Percentiles rank a stretch among this genome's conserved stretches.
phyloP scores from a whole-genome alignment of 306 rosid species.

The Abrus pulchellus region DNA sequence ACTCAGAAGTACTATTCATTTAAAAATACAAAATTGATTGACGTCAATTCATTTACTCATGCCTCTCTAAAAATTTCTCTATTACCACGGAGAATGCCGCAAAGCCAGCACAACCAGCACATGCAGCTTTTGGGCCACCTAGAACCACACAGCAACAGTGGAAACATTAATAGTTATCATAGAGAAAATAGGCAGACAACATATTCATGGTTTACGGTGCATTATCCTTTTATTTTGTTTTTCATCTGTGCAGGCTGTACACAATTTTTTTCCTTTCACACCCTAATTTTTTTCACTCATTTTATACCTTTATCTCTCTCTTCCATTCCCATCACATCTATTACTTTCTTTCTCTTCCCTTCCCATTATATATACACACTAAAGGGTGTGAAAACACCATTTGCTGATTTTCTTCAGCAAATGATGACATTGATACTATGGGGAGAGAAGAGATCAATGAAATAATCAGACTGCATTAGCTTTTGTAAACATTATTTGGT shows the following conservation, averaged over 20 bases:
- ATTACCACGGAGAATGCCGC: conserved; percentile 88
- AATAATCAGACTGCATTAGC: background rate
- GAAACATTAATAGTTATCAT: conserved; percentile 38
- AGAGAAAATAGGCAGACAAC: conserved; percentile 3
- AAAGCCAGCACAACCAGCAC: conserved; percentile 93
- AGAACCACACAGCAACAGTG: conserved; percentile 44
- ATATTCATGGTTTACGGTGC: background rate
- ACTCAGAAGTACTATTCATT: conserved; percentile 22
- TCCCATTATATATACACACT: background rate
- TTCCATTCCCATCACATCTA: background rate
- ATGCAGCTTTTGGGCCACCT: conserved; percentile 97
- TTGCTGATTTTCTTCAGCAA: background rate
- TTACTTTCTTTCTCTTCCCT: background rate
- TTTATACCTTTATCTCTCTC: background rate
- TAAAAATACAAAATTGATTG: conserved; percentile 37
- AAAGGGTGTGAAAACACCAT: no score
- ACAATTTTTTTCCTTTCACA: no score
- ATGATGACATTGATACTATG: background rate
- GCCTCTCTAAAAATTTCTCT: conserved; percentile 91
- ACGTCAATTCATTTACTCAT: conserved; percentile 54
- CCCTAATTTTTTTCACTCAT: background rate
- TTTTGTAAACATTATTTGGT: background rate
- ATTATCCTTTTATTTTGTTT: no score
- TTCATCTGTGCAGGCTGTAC: background rate
- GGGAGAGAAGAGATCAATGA: background rate